Base-by-base conservation (phyloP, 2,329 filamentous ascomycete genomes). In the Fusarium paranaense region DNA sequence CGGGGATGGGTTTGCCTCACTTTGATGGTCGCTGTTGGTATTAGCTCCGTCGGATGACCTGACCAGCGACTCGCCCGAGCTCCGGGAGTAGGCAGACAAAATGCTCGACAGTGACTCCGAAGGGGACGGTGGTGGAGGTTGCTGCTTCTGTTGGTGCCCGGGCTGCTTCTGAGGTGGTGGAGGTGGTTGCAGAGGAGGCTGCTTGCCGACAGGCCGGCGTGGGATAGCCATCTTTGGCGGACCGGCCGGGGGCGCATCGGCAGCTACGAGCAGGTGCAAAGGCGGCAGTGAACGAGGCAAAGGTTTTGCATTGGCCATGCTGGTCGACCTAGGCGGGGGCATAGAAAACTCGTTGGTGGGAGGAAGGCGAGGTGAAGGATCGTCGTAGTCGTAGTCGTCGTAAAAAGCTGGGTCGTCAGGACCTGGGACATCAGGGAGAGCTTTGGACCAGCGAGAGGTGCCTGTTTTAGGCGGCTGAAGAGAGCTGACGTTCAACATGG, bases 401-500 rank as follows among this genome's bases (percentile, higher is more conserved):
- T 78, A 78, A 61, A 78, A 70, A 47, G 69, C 63, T 57, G 74
- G 69, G 62, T 76, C 64, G 58, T 68, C 65, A 62, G 71, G 75
- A 62, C 72, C 73, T 62, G 88, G 87, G 77, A 87, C 86, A 64
- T 84, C 82, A 37, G 88, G 89, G 72, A 90, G 82, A 37, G 87
- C 88, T 82, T 90, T 90, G 78, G 88, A 90, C 81, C 88, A 89
- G 79, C 88, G 87, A 75, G 88, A 90, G 64, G 84, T 82, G 76
- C 87, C 87, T 72, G 78, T 80, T 78, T 79, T 82, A 76, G 78
- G 78, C 66, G 73, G 77, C 66, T 77, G 71, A 62, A 79, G 73
- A 66, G 73, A 73, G 64, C 61, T 68, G 69, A 67, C 35, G 63
- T 69, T 75, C 52, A 78, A 60, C 76, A 75, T 78, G 72, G 72